Evolutionary conservation across 2,329 filamentous ascomycete genomes (phyloP), one percentile per base, ranked within the genome.

Genomic region (Penicillium sp.): DNA sequence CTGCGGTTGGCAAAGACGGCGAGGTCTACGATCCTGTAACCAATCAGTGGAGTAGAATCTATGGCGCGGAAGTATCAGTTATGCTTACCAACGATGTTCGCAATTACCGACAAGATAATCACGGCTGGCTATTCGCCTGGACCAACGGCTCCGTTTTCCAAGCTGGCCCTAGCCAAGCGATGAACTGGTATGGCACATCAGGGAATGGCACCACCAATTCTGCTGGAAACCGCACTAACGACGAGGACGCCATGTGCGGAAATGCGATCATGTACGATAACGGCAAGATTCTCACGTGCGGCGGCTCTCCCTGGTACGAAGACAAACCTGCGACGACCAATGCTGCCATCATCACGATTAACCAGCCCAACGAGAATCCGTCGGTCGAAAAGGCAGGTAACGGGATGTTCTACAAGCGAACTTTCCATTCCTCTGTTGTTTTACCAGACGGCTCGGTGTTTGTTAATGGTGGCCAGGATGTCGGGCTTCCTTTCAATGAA

Each of bases 261-360:
- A 78, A 76, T 41, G 76, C 77, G 4, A 75, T 81, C 54, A 84
- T 85, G 81, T 85, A 79, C 56, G 82, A 85, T 58, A 64, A 60
- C 1, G 82, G 82, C 26, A 82, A 83, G 63, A 84, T 84, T 26
- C 68, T 84, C 2, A 77, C 79, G 0, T 68, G 75, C 12, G 82
- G 83, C 8, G 82, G 82, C 7, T 66, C 76, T 0, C 67, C 74
- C 0, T 23, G 15, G 13, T 51, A 51, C 26, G 49, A 51, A n/a
- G 68, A 71, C 27, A 84, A 84, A 56, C 67, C 76, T 23, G 76
- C 76, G 1, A 76, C 75, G 0, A 67, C 65, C 5, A 73, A 75
- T 52, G 79, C 80, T 0, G 75, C 81, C 59, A 58, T 83, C 54
- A 77, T 82, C 32, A 82, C 79, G 0, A 67, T 85, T 21, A 70